Base-by-base conservation (phyloP, 768 basidiomycete genomes). In the Boletus rufocinnamomeus region DNA sequence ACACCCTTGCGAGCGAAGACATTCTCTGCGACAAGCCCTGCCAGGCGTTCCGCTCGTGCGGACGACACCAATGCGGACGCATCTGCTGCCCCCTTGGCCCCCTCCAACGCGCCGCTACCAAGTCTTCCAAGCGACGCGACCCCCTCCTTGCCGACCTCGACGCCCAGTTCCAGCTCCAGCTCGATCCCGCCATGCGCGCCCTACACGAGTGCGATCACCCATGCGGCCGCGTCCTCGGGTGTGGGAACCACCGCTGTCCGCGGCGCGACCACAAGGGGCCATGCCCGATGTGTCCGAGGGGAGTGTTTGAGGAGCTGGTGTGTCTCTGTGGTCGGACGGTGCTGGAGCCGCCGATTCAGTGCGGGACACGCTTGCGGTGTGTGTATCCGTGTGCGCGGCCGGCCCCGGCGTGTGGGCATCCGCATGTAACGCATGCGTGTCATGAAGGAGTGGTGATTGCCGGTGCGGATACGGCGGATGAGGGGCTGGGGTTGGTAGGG, bases 261-360 rank as follows among this genome's bases (percentile, higher is more conserved):
- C 80, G 81, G 66, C 77, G 79, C 41, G 96, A 98, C 69, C 96
- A 99, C 72, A 83, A 79, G 57, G 93, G 93, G 0, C 74, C 81
- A 0, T 99, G 97, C 70, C 86, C 83, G 1, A 81, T 87, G 23
- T 99, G 97, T 73, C 76, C 96, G 51, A 82, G 87, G 70, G 93
- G 93, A 46, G 88, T 88, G 1, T 99, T 95, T 65, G 95, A 98
- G 43, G 97, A 99, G 85, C 75, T 95, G 54, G 72, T 88, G 11
- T 98, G 96, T 69, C 74, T 82, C 49, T 98, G 96, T 70, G 90
- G 89, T 0, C 81, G 85, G n/a, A 98, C 94, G 2, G 80, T 92
- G 17, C 75, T 95, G 23, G 88, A 94, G 35, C 95, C 95, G 0
- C 95, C 95, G 0, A 86, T 97, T 38, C 83, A 88, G 0, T 98